Evolutionary conservation across 1,284 basidiomycete species (phyloP), one percentile per base, ranked within the genome.

Genomic region (Moniliophthora roreri): DNA sequence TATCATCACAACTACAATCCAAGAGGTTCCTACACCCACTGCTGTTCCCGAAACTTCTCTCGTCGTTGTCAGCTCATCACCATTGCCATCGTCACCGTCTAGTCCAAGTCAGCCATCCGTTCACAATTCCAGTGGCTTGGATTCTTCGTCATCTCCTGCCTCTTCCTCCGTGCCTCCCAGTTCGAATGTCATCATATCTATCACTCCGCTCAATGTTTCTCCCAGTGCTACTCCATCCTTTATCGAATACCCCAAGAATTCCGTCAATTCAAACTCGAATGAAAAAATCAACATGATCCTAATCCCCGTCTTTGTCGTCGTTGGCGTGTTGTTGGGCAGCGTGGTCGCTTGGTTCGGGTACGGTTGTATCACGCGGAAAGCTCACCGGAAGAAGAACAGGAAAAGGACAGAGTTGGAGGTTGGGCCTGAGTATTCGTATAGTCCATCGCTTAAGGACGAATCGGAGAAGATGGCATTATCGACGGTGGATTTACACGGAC

Each of bases 221-320:
- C 47, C 35, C 11, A 21, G 48, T 7, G 13, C 36, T 15, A 41
- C 47, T 37, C 48, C 54, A 18, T 42, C 57, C 50, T 41, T 55
- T 50, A 21, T 48, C 24, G 20, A 52, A 34, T 54, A 53, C 26
- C 49, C 57, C n/a, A 46, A 52, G 26, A 16, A 18, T 48, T 28
- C 56, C 51, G 41, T 55, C 42, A 15, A 46, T 46, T 21, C 52
- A 36, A 23, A 41, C 32, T 18, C 28, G 20, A 38, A 24, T 28
- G 32, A 36, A 37, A 28, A 23, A 57, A 40, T 64, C 62, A 55
- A 63, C 62, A 57, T 63, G 9, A 68, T 68, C 48, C 59, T 73
- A n/a, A 57, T 66, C 3, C 68, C 70, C 1, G 61, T 69, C 3
- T 64, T 71, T 36, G 66, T 64, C 7, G 48, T 66, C 26, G 44